phyloP scores from a whole-genome alignment of 257 asterid species.

The Misopates orontium region DNA sequence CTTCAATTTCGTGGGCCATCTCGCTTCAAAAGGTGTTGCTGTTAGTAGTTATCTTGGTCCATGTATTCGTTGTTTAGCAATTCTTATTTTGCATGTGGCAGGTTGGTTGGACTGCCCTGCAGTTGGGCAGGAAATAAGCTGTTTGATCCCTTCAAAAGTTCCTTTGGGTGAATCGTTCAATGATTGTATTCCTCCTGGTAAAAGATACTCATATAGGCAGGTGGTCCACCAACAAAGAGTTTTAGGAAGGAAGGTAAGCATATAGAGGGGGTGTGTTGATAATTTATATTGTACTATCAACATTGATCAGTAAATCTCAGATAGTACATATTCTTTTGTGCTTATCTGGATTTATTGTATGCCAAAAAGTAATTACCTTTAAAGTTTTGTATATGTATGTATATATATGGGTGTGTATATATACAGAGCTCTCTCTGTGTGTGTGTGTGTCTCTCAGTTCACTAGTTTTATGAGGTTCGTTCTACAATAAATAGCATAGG shows the following conservation, averaged over 20 bases:
- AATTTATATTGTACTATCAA: neutral
- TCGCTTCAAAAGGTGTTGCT: slow-evolving; percentile 14
- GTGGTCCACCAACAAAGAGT: slow-evolving; percentile 76
- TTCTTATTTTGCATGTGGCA: slow-evolving; percentile 33
- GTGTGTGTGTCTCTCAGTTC: too few relatives aligned
- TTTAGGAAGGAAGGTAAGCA: slow-evolving; percentile 61
- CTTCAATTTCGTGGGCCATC: slow-evolving; percentile 5
- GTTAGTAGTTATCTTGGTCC: slow-evolving; percentile 1
- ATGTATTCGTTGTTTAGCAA: slow-evolving; percentile 15
- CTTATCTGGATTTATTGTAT: neutral
- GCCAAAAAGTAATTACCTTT: neutral
- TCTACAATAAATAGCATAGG: too few relatives aligned
- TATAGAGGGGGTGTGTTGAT: neutral
- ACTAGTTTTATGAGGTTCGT: too few relatives aligned
- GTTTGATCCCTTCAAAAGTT: slow-evolving; percentile 90
- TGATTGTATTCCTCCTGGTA: slow-evolving; percentile 68
- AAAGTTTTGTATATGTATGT: too few relatives aligned
- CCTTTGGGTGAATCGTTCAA: slow-evolving; percentile 83
- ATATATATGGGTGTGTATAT: too few relatives aligned
- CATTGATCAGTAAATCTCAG: slow-evolving; percentile 7
- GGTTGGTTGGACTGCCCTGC: slow-evolving; percentile 98
- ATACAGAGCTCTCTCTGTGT: too few relatives aligned
- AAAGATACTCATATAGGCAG: slow-evolving; percentile 85
- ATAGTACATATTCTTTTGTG: neutral
- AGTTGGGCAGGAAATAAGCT: slow-evolving; percentile 64